Conservation (phyloP, 495 filamentous ascomycete species). For the Tuber brumale region DNA sequence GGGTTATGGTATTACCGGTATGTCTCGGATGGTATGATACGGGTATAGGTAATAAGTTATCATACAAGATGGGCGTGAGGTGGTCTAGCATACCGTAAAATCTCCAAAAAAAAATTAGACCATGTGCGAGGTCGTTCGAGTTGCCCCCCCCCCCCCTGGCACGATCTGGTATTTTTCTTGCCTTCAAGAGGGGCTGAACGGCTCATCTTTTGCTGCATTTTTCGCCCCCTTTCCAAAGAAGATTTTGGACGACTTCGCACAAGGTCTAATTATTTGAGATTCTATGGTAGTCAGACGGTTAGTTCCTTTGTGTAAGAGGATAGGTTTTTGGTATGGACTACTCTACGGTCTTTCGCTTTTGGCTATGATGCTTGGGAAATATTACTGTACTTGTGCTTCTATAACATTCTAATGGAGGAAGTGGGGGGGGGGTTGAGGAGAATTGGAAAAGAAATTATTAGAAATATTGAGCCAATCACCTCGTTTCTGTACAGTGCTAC, state of each 20-base stretch:
- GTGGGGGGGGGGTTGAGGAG: not conserved
- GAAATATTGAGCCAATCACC: not conserved
- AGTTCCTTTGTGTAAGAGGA: not conserved
- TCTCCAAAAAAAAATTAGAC: too few relatives aligned
- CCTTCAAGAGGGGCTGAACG: too few relatives aligned
- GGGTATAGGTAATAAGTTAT: not conserved
- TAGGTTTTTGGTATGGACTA: not conserved
- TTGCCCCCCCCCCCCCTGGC: too few relatives aligned
- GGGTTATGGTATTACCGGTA: not conserved
- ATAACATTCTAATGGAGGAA: not conserved
- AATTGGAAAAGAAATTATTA: not conserved
- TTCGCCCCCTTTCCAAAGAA: too few relatives aligned
- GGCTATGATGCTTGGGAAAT: not conserved
- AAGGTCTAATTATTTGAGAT: too few relatives aligned
- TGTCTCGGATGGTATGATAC: too few relatives aligned
- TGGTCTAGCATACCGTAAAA: not conserved
- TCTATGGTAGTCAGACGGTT: too few relatives aligned
- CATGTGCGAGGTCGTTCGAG: too few relatives aligned
- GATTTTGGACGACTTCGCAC: too few relatives aligned
- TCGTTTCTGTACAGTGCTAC: not conserved
- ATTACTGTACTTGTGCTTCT: not conserved
- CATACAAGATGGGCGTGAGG: not conserved
- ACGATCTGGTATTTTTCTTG: too few relatives aligned
- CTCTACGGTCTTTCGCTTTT: not conserved
- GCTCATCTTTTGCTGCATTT: too few relatives aligned